Evolutionary conservation across 139 green algal genomes (phyloP).

Genomic region (Ettlia oleoabundans): DNA sequence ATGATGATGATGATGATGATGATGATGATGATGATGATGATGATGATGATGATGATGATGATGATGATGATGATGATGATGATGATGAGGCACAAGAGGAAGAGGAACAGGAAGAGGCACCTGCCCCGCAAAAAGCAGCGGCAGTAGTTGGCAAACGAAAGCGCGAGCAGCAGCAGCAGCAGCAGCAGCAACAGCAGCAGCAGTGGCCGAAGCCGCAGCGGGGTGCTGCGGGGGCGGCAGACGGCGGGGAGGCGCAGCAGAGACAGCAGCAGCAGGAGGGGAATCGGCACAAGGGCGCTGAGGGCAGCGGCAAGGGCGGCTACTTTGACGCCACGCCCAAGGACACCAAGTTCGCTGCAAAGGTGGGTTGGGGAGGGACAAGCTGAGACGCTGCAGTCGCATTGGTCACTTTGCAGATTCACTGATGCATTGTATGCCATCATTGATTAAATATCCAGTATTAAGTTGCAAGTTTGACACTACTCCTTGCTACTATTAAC

Average conservation of each 20-base stretch:
- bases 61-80: constrained; percentile 33
- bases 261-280: constrained; percentile 9
- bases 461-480: no score
- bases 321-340: constrained; percentile 72
- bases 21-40: constrained; percentile 31
- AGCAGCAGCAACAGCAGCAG: constrained; percentile 30
- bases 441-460: no score
- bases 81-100: constrained; percentile 34
- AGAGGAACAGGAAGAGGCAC: not conserved
- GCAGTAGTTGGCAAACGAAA: constrained; percentile 12
- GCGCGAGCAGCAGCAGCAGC: constrained; percentile 34
- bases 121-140: not conserved
- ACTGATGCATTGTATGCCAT: no score
- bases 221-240: not conserved
- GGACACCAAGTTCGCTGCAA: constrained; percentile 70
- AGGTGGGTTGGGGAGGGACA: constrained; percentile 5
- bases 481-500: no score
- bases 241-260: constrained; percentile 20
- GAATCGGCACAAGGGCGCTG: constrained; percentile 12
- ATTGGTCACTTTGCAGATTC: not conserved
- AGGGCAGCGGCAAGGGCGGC: not conserved
- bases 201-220: not conserved
- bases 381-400: not conserved
- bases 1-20: constrained; percentile 24
- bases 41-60: constrained; percentile 13